Conservation (phyloP, 345 rosid species). For the Fremontodendron californicum region DNA sequence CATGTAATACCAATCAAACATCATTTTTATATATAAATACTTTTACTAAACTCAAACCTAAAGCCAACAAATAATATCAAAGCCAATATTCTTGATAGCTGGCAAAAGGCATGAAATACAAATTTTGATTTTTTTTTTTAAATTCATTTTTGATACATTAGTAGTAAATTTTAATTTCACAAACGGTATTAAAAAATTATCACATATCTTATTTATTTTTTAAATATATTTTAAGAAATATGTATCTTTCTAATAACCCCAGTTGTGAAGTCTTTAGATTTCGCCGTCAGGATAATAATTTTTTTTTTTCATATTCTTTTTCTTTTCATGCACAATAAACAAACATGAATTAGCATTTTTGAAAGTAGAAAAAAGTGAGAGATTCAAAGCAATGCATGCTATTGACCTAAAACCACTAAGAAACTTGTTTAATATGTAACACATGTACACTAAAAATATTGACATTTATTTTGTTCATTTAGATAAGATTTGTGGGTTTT, state of each 20-base stretch:
- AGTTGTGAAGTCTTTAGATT: no score
- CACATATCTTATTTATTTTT: no score
- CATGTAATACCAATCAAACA: neutral
- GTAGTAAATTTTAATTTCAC: no score
- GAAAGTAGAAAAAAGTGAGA: neutral
- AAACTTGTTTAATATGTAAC: neutral
- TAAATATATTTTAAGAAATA: no score
- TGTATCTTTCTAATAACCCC: no score
- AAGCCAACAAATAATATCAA: neutral
- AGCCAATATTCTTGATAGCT: neutral
- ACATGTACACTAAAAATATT: neutral
- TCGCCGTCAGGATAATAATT: no score
- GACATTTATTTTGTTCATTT: neutral
- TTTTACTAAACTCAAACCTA: neutral
- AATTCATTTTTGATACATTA: no score
- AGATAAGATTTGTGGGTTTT: neutral
- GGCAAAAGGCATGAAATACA: neutral
- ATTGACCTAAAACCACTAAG: neutral
- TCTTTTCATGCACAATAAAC: neutral
- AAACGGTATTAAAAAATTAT: no score
- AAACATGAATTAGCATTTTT: neutral
- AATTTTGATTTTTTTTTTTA: no score
- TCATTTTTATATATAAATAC: neutral
- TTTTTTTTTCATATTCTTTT: neutral
- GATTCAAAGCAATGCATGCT: neutral